Conservation (phyloP, 495 filamentous ascomycete genomes). For the Neurospora tetrasperma region DNA sequence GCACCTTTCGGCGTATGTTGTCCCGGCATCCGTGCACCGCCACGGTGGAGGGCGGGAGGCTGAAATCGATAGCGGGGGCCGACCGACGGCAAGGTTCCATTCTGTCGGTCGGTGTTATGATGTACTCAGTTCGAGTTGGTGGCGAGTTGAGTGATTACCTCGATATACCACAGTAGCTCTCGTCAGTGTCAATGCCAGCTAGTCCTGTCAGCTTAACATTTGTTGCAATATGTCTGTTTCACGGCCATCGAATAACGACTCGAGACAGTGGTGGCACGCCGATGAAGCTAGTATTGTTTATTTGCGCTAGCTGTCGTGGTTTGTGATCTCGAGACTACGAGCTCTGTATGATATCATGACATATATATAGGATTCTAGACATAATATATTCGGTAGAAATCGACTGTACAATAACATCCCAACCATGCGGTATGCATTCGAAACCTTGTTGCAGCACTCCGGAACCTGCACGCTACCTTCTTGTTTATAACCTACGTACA, state of each 20-base stretch:
- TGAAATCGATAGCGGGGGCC: neutral
- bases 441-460: neutral
- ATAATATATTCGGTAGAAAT: neutral
- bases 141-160: neutral
- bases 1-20: neutral
- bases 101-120: neutral
- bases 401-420: neutral
- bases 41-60: slow-evolving; percentile 3
- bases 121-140: neutral
- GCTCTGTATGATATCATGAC: neutral
- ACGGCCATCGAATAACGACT: neutral
- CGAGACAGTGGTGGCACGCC: neutral
- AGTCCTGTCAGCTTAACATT: neutral
- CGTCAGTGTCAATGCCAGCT: neutral
- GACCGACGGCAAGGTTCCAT: neutral
- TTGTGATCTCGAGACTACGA: neutral
- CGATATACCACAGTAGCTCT: neutral
- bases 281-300: neutral
- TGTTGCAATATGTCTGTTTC: neutral
- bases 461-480: neutral
- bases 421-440: neutral
- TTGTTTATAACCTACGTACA: neutral
- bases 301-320: neutral
- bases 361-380: neutral
- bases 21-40: slow-evolving; percentile 4